Conservation (phyloP, 805 yeast species). For the Teunomyces kruisii region DNA sequence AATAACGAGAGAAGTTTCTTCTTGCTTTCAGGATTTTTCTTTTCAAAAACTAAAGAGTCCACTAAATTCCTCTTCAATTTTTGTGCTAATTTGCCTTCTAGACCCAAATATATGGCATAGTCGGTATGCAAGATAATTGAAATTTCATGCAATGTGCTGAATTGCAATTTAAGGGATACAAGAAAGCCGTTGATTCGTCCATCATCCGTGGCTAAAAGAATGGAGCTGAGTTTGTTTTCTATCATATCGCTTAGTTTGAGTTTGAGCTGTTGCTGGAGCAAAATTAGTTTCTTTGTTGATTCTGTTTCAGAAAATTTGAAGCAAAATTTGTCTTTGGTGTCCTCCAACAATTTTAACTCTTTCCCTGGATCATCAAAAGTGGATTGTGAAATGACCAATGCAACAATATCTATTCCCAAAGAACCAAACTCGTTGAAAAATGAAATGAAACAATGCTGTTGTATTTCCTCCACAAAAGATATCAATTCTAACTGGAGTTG, state of each 20-base stretch:
- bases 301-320: neutral
- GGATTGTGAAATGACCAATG: conserved; percentile 18
- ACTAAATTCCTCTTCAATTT: conserved; percentile 16
- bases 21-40: conserved; percentile 5
- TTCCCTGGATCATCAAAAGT: conserved; percentile 8
- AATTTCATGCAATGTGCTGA: conserved; percentile 19
- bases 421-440: conserved; percentile 32
- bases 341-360: conserved; percentile 1
- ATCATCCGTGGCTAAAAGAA: conserved; percentile 31
- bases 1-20: conserved; percentile 13
- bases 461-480: conserved; percentile 20
- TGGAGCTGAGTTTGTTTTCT: conserved; percentile 21
- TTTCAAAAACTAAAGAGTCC: conserved; percentile 11
- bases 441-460: conserved; percentile 28
- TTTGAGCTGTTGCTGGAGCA: conserved; percentile 13
- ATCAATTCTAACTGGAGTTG: conserved; percentile 22
- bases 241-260: conserved; percentile 28
- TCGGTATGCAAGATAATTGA: conserved; percentile 1
- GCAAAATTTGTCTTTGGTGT: neutral
- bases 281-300: neutral
- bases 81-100: conserved; percentile 11
- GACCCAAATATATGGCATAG: neutral
- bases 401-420: conserved; percentile 27
- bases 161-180: conserved; percentile 31
- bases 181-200: conserved; percentile 28